Evolutionary conservation across 345 rosid species (phyloP).

Genomic region (Trapa bicornis): DNA sequence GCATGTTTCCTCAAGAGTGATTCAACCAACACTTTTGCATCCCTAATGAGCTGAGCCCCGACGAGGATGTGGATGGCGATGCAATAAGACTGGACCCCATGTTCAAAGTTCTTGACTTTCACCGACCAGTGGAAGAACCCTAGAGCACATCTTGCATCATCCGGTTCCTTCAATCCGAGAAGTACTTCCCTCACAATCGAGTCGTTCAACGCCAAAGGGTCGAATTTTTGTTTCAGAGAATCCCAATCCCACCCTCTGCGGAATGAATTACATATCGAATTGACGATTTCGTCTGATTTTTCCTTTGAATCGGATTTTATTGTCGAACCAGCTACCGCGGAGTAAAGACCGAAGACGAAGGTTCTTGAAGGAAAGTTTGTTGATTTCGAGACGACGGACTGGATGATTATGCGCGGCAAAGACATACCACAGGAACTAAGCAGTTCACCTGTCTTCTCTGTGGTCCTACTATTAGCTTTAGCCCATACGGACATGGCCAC

Average conservation of each 20-base stretch:
- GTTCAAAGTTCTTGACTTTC: slow-evolving; percentile 27
- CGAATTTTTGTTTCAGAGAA: slow-evolving; percentile 30
- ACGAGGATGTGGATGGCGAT: slow-evolving; percentile 47
- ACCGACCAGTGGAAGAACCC: slow-evolving; percentile 78
- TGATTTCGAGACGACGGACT: neutral
- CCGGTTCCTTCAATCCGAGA: slow-evolving; percentile 49
- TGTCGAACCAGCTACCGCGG: neutral
- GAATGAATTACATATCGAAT: slow-evolving; percentile 27
- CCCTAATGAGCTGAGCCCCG: slow-evolving; percentile 34
- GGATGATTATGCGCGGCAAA: neutral
- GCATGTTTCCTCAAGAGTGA: slow-evolving; percentile 31
- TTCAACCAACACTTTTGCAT: slow-evolving; percentile 54
- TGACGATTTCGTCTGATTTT: slow-evolving; percentile 8
- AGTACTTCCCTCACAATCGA: slow-evolving; percentile 33
- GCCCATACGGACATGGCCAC: neutral
- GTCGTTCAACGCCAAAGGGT: slow-evolving; percentile 21
- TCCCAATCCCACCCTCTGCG: slow-evolving; percentile 42
- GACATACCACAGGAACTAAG: neutral
- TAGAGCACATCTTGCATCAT: slow-evolving; percentile 50
- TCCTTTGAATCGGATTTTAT: slow-evolving; percentile 8
- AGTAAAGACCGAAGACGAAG: neutral
- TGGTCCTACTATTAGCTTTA: neutral
- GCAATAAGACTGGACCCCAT: slow-evolving; percentile 37
- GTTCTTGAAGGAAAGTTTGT: neutral
- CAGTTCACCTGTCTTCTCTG: neutral